Evolutionary conservation across 2,329 filamentous ascomycete species (phyloP), one percentile per base, ranked within the genome.

Genomic region (Aspergillus sp.): DNA sequence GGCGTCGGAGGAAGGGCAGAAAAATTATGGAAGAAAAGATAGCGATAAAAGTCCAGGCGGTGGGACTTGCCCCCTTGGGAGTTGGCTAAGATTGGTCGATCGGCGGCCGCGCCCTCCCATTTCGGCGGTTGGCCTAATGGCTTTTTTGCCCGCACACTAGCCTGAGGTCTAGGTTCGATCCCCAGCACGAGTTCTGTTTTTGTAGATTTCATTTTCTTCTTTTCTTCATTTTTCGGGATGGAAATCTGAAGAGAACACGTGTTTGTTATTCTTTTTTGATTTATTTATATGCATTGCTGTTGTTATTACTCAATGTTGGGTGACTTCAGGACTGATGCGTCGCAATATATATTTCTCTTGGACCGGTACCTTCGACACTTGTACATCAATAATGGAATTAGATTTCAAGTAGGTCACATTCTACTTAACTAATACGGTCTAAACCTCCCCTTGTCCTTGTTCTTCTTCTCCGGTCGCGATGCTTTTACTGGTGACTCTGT

Each of bases 371-470:
- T 10, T n/a, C n/a, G 1, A 35, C 8, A 35, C 22, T 22, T 7
- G 2, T 22, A 22, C 20, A 22, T 22, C 4, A 22, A 22, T 6
- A 22, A 22, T 22, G 6, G 2, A 22, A 22, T 22, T 22, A 22
- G 3, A 22, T 22, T 22, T 22, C 22, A n/a, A 32, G 14, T 20
- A 40, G 22, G 19, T n/a, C 2, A 38, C 24, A 26, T 11, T 16
- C 19, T 44, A 13, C 43, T 54, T 42, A 44, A 46, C 54, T 61
- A 61, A 47, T 66, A 74, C 16, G 72, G 72, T 56, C 67, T 73
- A 45, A 68, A 75, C 19, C 72, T 58, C 20, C 71, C 68, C 60
- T 69, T 70, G 33, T 68, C 66, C 13, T 58, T 60, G 20, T 43
- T 42, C 54, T 66, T 68, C 50, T 68, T 70, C 55, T 69, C 71